Evolutionary conservation across 73 alveolate genomes (phyloP).

Genomic region (Effrenium voratum): DNA sequence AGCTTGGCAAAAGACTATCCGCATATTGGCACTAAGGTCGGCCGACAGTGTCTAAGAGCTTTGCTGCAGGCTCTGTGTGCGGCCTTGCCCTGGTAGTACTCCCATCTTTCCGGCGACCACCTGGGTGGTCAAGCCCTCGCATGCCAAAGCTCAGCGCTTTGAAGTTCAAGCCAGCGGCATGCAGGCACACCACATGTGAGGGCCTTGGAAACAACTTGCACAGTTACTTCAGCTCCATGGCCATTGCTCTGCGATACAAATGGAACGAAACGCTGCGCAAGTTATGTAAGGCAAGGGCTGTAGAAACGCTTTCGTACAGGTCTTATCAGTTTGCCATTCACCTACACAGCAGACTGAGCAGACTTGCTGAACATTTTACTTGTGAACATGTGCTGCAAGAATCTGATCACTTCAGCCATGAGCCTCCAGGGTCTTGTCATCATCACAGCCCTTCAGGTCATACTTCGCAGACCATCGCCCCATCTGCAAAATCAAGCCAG

Average conservation of each 20-base stretch:
- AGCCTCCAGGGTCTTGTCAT: slow-evolving; percentile 93
- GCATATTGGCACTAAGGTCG: too few relatives aligned
- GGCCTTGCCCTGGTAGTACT: slow-evolving; percentile 90
- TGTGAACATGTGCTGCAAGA: not conserved
- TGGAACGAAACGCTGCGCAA: too few relatives aligned
- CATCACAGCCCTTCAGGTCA: slow-evolving; percentile 91
- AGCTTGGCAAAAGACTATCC: too few relatives aligned
- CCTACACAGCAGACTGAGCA: not conserved
- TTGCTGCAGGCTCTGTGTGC: not conserved
- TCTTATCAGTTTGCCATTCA: slow-evolving; percentile 47
- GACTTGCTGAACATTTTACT: not conserved
- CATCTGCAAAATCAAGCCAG: not conserved
- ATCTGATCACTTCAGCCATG: not conserved
- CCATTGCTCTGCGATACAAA: too few relatives aligned
- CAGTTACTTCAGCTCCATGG: not conserved
- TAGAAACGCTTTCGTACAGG: slow-evolving; percentile 85
- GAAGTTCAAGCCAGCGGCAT: slow-evolving; percentile 12
- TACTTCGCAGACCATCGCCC: slow-evolving; percentile 76
- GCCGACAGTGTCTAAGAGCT: too few relatives aligned
- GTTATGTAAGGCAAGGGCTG: not conserved
- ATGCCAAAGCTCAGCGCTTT: not conserved
- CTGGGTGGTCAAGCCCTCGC: not conserved
- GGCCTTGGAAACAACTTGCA: slow-evolving; percentile 7
- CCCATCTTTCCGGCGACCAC: slow-evolving; percentile 79
- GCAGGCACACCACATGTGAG: slow-evolving; percentile 88